Evolutionary conservation across 202 grass and related monocot species (phyloP).

Genomic region (Digitaria exilis): DNA sequence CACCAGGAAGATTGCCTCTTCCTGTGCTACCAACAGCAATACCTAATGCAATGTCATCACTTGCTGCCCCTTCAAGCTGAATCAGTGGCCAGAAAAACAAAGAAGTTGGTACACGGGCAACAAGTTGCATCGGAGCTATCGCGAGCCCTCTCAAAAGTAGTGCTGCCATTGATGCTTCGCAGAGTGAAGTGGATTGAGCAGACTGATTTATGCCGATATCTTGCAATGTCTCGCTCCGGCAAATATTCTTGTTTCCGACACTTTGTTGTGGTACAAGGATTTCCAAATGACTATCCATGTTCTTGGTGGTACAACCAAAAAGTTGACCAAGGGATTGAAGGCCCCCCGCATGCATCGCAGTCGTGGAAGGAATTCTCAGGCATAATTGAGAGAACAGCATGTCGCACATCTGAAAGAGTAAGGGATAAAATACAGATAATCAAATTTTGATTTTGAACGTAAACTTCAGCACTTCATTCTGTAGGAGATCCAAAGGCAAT

Average conservation of each 20-base stretch:
- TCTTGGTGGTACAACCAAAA: conserved; percentile 69
- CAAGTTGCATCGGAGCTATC: conserved; percentile 89
- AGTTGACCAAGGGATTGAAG: conserved; percentile 70
- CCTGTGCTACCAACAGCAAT: conserved; percentile 97
- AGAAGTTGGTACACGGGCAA: conserved; percentile 85
- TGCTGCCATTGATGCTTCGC: conserved; percentile 83
- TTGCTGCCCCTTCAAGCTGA: conserved; percentile 94
- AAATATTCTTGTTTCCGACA: conserved; percentile 47
- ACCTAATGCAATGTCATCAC: conserved; percentile 97
- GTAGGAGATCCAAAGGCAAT: neutral
- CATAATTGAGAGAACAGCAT: conserved; percentile 98
- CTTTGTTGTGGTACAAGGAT: conserved; percentile 48
- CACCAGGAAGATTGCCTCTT: conserved; percentile 95
- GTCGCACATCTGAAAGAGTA: conserved; percentile 85
- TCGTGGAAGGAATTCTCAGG: conserved; percentile 65
- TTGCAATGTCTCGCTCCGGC: conserved; percentile 55
- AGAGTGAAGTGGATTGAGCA: conserved; percentile 48
- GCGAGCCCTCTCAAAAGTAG: conserved; percentile 85
- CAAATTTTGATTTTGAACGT: conserved; percentile 2
- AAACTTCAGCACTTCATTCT: neutral
- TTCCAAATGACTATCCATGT: conserved; percentile 49
- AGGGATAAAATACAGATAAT: conserved; percentile 29
- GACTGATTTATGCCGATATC: conserved; percentile 45
- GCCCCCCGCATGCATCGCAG: conserved; percentile 51
- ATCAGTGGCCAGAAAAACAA: conserved; percentile 97